Evolutionary conservation across 352 stramenopile species (phyloP), one percentile per base, ranked within the genome.

Genomic region (Pythium vanterpoolii): DNA sequence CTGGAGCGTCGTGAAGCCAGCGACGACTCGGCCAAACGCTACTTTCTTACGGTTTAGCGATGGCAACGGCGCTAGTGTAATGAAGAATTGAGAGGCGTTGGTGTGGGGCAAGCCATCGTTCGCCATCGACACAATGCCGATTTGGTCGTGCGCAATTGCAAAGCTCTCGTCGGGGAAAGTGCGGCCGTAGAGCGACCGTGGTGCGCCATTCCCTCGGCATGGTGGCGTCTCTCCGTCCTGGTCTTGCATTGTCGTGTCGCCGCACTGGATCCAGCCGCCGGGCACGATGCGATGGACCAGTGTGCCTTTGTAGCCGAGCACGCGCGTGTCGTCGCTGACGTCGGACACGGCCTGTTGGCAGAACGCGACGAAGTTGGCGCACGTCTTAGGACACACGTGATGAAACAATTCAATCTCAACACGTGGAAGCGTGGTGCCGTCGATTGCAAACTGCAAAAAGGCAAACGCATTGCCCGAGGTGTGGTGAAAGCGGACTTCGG

Each of bases 61-160:
- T 7, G 79, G 73, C 50, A 87, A 62, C 5, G 79, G 76, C 9
- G 78, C 72, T 28, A 95, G 56, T 6, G 97, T 99, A 66, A 99
- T 98, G 79, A 99, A 99, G 72, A 99, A 99, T 73, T 99, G 98
- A 19, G 86, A 98, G 13, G 96, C 97, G 58, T 99, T 99, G 6
- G 97, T 98, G 64, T 98, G 88, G 19, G 82, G 87, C 0, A 24
- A n/a, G 77, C 96, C 66, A 56, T 67, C 81, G 68, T 99, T 99
- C 28, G 97, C 97, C 97, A 99, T 99, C 31, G 95, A 97, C 30
- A 94, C 60, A 48, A 92, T 76, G 26, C 82, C 84, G 1, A 69
- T 42, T 18, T 76, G 62, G 46, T 89, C 76, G 60, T 90, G 78
- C 27, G 79, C 76, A 45, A 90, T 71, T 19, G 71, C 65, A 28